Base-by-base conservation (phyloP, 2,329 filamentous ascomycete genomes). In the Orbilia quercus region DNA sequence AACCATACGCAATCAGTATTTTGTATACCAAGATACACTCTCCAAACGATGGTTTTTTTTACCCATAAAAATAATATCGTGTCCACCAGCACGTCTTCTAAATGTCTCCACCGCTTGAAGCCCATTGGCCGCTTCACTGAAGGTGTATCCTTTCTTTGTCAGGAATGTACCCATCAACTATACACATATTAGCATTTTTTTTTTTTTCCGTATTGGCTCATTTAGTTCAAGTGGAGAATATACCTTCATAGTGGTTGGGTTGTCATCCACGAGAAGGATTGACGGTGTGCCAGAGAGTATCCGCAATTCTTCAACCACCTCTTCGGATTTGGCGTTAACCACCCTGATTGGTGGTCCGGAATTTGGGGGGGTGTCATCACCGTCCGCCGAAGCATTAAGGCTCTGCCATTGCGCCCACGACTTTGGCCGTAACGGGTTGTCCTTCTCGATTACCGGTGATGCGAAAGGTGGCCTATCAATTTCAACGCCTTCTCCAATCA, bases 51-150 rank as follows among this genome's bases (percentile, higher is more conserved):
- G n/a, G n/a, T n/a, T n/a, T n/a, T n/a, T n/a, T n/a, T 75, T 70
- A 77, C 74, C 84, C 83, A 85, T 85, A 20, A 85, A 81, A 1
- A 85, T 81, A 44, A 84, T 81, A 40, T 82, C 81, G 53, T 82
- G 82, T 18, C 76, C 76, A 0, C 79, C 76, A 6, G 79, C 78
- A 1, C 76, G 70, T 2, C 77, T 73, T 53, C 58, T 50, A 6
- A 76, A 71, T 34, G 78, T 78, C 5, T 83, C 78, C 0, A 85
- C 81, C 1, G 84, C 84, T 76, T 85, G 81, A 0, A 82, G 79
- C 5, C 84, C 84, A 74, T 85, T 81, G 20, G 78, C 78, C 0
- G 84, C 84, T 12, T 81, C 81, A n/a, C 80, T 79, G 14, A 81
- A 79, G 2, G 79, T 78, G n/a, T 78, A 80, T 1, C 82, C 81